A percentile compares a stretch with the other conserved stretches of the same genome.
These are phyloP conservation scores for Globisporangium uncinulatum DNA, from an alignment of 352 stramenopile species.

Conservation along the genomic window DNA sequence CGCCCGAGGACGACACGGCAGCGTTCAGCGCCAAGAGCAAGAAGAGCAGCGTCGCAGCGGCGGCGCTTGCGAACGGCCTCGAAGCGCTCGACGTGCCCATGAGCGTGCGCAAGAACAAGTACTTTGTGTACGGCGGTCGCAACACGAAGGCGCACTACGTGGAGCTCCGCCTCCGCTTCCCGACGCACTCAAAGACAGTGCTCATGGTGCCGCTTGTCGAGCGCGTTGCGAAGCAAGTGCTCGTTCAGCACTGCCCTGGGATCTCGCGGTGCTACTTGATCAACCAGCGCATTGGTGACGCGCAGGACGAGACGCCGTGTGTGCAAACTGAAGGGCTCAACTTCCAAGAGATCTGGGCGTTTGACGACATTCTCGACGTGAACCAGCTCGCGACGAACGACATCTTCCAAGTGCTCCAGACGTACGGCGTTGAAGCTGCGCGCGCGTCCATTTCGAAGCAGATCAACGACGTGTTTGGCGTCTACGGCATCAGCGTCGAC, in stretches of 20 bases:
- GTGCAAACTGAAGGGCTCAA: conserved; percentile 97
- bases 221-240: conserved; percentile 77
- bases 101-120: conserved; percentile 82
- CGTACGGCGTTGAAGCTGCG: conserved; percentile 98
- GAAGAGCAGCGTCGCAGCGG: conserved; percentile 30
- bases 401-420: conserved; percentile 94
- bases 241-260: conserved; percentile 84
- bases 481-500: conserved; percentile 99
- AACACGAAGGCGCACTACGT: conserved; percentile 80
- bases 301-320: conserved; percentile 77
- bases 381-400: conserved; percentile 97
- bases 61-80: conserved; percentile 42
- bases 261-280: conserved; percentile 88
- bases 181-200: conserved; percentile 84
- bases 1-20: conserved; percentile 18
- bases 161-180: conserved; percentile 83
- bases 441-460: conserved; percentile 97
- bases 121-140: conserved; percentile 77
- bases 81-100: conserved; percentile 68
- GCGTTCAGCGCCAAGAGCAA: conserved; percentile 14
- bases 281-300: conserved; percentile 78
- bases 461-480: conserved; percentile 98
- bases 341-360: conserved; percentile 97
- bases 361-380: conserved; percentile 91
- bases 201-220: conserved; percentile 89